A percentile compares a stretch with the other conserved stretches of the same genome.
phyloP scores from a whole-genome alignment of 1,284 basidiomycete species.

The Butyriboletus appendiculatus region DNA sequence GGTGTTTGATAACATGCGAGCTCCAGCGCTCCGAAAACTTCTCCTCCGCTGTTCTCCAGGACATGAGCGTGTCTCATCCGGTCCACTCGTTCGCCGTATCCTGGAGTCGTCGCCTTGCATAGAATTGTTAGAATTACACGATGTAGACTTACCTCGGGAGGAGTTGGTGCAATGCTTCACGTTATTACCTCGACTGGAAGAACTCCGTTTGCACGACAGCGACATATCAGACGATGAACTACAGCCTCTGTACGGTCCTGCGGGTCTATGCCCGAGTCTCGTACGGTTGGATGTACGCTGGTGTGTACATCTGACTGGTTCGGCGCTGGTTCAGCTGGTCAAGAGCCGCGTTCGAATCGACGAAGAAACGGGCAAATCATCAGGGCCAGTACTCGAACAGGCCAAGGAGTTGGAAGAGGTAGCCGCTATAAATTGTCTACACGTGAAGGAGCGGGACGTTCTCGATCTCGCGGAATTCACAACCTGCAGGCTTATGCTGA shows the following conservation, averaged over 20 bases:
- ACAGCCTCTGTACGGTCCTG: conserved; percentile 40
- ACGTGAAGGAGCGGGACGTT: conserved; percentile 57
- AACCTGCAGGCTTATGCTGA: conserved; percentile 50
- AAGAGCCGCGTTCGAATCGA: conserved; percentile 35
- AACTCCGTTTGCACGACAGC: conserved; percentile 59
- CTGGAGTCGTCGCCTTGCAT: conserved; percentile 46
- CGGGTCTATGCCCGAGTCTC: conserved; percentile 50
- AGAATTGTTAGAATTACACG: conserved; percentile 54
- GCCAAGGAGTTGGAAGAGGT: conserved; percentile 42
- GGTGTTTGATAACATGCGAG: conserved; percentile 43
- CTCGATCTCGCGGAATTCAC: conserved; percentile 50
- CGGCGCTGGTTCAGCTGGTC: conserved; percentile 51
- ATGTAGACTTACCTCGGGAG: conserved; percentile 48
- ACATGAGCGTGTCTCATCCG: conserved; percentile 33
- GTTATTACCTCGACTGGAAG: conserved; percentile 42
- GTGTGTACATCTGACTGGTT: conserved; percentile 59
- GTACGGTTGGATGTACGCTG: conserved; percentile 56
- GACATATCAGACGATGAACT: conserved; percentile 57
- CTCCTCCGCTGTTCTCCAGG: conserved; percentile 40
- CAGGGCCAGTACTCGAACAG: neutral
- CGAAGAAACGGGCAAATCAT: conserved; percentile 4
- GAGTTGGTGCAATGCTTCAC: conserved; percentile 46
- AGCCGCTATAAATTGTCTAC: conserved; percentile 60
- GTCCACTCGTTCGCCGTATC: conserved; percentile 43
- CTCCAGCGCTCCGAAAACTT: conserved; percentile 46